Evolutionary conservation across 331 rosid genomes (phyloP).

Genomic region (Arachis monticola): DNA sequence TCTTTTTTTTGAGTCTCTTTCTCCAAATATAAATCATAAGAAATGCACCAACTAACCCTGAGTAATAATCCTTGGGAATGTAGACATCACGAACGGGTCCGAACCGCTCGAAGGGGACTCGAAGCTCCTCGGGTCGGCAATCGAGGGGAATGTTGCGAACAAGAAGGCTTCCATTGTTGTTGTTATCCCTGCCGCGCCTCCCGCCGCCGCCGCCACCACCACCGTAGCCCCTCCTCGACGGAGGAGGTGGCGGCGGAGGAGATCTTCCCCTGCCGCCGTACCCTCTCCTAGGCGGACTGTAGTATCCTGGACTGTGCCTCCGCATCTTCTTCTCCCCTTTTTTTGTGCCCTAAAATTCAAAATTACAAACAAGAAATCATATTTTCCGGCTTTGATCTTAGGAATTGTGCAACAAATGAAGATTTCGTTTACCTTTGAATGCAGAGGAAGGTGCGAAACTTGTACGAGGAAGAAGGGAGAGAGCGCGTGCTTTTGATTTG

Average conservation of each 20-base stretch:
- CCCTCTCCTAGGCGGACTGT: slow-evolving; percentile 81
- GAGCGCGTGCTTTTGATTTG: neutral
- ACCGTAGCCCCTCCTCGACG: slow-evolving; percentile 60
- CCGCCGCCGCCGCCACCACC: slow-evolving; percentile 58
- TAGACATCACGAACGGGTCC: slow-evolving; percentile 96
- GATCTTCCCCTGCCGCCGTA: slow-evolving; percentile 56
- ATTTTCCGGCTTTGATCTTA: neutral
- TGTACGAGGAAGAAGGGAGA: neutral
- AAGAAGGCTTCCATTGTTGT: slow-evolving; percentile 80
- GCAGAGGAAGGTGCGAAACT: neutral
- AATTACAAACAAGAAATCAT: neutral
- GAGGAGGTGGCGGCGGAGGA: slow-evolving; percentile 36
- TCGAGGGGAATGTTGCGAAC: slow-evolving; percentile 97
- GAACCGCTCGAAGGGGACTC: slow-evolving; percentile 85
- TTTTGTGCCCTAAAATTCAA: slow-evolving; percentile 2
- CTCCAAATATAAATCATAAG: neutral
- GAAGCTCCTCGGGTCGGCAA: slow-evolving; percentile 92
- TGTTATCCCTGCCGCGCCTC: slow-evolving; percentile 70
- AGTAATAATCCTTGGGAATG: slow-evolving; percentile 93
- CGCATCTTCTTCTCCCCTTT: slow-evolving; percentile 48
- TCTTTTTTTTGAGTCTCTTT: too few species aligned
- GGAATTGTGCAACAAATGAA: neutral
- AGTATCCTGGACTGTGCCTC: slow-evolving; percentile 86
- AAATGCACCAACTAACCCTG: slow-evolving; percentile 68
- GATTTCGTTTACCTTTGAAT: neutral